These are phyloP conservation scores for Taxillus chinensis DNA, from an alignment of 164 flowering plant genomes.

Conservation along the genomic window DNA sequence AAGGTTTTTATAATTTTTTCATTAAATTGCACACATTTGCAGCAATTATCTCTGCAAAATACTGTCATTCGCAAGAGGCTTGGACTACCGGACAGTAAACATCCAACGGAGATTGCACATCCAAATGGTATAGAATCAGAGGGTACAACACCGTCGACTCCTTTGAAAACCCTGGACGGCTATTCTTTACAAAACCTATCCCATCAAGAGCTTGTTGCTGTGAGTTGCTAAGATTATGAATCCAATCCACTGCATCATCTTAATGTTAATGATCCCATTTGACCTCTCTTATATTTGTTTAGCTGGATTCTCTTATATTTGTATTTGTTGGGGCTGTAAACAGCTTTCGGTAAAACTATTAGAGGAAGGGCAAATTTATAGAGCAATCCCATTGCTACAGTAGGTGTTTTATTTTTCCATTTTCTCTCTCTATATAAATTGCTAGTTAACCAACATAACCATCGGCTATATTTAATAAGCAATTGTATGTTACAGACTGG, in stretches of 20 bases:
- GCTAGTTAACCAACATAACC: too few relatives aligned
- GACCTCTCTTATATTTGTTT: neutral
- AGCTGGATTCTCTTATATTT: neutral
- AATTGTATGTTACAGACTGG: slow-evolving; percentile 39
- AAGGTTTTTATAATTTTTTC: neutral
- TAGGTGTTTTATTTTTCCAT: slow-evolving; percentile 11
- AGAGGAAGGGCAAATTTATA: slow-evolving; percentile 37
- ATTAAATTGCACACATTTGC: slow-evolving; percentile 15
- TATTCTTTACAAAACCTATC: slow-evolving; percentile 28
- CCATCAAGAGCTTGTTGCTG: slow-evolving; percentile 50
- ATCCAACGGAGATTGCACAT: slow-evolving; percentile 12
- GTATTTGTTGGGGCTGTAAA: slow-evolving; percentile 8
- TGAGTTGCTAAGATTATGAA: slow-evolving; percentile 25
- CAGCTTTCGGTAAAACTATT: slow-evolving; percentile 56
- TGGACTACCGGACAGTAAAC: slow-evolving; percentile 36
- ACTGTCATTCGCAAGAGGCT: slow-evolving; percentile 43
- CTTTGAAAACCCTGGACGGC: slow-evolving; percentile 11
- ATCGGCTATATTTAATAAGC: neutral
- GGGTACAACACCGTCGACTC: slow-evolving; percentile 10
- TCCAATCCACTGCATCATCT: neutral
- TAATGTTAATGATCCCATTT: neutral
- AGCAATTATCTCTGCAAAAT: slow-evolving; percentile 58
- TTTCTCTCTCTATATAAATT: neutral
- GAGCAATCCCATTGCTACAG: slow-evolving; percentile 54
- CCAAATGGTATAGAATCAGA: slow-evolving; percentile 12